Base-by-base conservation (phyloP, 495 filamentous ascomycete species). In the Jackrogersella multiformis region DNA sequence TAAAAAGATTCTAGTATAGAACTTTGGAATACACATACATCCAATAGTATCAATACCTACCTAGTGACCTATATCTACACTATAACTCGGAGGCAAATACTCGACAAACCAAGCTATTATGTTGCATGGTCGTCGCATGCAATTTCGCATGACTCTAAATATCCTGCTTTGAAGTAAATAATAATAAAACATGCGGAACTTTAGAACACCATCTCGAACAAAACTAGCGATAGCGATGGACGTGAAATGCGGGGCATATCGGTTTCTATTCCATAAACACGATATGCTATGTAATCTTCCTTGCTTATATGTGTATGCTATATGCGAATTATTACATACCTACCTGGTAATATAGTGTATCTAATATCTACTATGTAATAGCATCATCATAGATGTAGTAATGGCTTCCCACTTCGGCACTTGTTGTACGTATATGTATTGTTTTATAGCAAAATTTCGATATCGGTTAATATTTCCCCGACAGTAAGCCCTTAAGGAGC, bases 231-330 rank as follows among this genome's bases (percentile, higher is more conserved):
- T 4, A 51, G 55, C 53, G 45, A 15, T 23, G 7, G 36, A 53
- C 18, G 55, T 60, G 42, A 45, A 46, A 46, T 65, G 67, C 67
- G 67, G 67, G 67, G 61, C 51, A 61, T 52, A 48, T 57, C 60
- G 61, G 55, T 45, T 45, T 56, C 28, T 45, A 35, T 60, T 30
- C 54, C 49, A 69, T 55, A 42, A 56, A 61, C 34, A 21, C 16
- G 45, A 46, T 58, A 63, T 64, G 60, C 55, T 34, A 69, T 54
- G 56, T 59, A n/a, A 64, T 69, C 61, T 64, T 64, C 66, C 66
- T 53, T 64, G 66, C 39, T 56, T 60, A 52, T 57, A 58, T 24
- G n/a, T n/a, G n/a, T n/a, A n/a, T 20, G 20, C 24, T 36, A 36
- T n/a, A 32, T 49, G 45, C 18, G 26, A 49, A 49, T n/a, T n/a